Evolutionary conservation across 2,329 filamentous ascomycete genomes (phyloP).

Genomic region (Pyrenophora teres): DNA sequence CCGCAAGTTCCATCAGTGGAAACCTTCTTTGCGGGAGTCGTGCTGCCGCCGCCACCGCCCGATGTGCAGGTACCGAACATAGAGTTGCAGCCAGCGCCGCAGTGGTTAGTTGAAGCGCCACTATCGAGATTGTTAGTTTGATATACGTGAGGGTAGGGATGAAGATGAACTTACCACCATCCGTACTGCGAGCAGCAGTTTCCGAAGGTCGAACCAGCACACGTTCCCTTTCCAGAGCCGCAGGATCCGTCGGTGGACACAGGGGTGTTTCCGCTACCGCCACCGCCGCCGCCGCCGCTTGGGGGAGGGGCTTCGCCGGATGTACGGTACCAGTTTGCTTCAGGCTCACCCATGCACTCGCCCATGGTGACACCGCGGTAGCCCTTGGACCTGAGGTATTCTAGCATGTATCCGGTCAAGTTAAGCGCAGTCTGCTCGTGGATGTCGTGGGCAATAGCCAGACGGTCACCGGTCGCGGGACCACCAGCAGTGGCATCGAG

Average conservation of each 20-base stretch:
- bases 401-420: slow-evolving; percentile 52
- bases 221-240: slow-evolving; percentile 28
- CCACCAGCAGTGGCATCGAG: slow-evolving; percentile 29
- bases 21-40: slow-evolving; percentile 1
- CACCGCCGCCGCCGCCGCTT: slow-evolving; percentile 17
- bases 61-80: slow-evolving; percentile 33
- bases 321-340: slow-evolving; percentile 56
- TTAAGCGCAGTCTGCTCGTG: slow-evolving; percentile 52
- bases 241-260: slow-evolving; percentile 30
- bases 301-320: slow-evolving; percentile 28
- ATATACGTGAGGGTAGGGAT: too few species aligned
- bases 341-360: slow-evolving; percentile 55
- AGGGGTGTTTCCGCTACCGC: slow-evolving; percentile 24
- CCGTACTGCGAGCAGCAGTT: slow-evolving; percentile 54
- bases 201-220: slow-evolving; percentile 43
- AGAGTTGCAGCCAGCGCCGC: slow-evolving; percentile 41
- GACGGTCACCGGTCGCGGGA: slow-evolving; percentile 40
- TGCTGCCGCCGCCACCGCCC: not conserved
- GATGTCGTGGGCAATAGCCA: slow-evolving; percentile 61
- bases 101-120: slow-evolving; percentile 27
- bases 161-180: slow-evolving; percentile 36
- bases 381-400: slow-evolving; percentile 45
- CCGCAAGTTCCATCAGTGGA: slow-evolving; percentile 19
- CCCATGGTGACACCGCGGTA: slow-evolving; percentile 55
- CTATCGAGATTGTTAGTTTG: too few species aligned